Conservation (phyloP, 2,329 filamentous ascomycete species). For the Colletotrichum graminicola region DNA sequence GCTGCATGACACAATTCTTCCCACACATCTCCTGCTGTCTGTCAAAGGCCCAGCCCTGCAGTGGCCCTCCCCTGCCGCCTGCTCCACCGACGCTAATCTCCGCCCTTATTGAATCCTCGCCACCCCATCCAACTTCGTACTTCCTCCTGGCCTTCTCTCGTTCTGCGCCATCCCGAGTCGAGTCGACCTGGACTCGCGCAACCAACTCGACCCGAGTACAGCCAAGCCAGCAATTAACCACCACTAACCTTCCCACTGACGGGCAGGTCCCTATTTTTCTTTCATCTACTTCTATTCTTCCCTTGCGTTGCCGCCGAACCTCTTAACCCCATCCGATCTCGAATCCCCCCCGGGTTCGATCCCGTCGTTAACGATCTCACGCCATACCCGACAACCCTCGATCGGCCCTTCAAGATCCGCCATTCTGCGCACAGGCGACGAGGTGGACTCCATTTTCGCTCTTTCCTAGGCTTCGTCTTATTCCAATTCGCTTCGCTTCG, state of each 20-base stretch:
- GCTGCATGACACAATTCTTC: conserved; percentile 42
- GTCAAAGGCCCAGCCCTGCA: conserved; percentile 37
- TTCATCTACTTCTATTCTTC: conserved; percentile 37
- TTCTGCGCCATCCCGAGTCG: conserved; percentile 40
- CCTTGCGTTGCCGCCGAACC: conserved; percentile 3
- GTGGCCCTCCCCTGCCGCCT: conserved; percentile 25
- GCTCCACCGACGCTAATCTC: conserved; percentile 42
- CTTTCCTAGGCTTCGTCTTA: conserved; percentile 36
- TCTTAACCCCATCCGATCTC: conserved; percentile 43
- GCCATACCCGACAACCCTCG: conserved; percentile 42
- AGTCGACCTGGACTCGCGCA: conserved; percentile 41
- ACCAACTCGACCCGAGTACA: conserved; percentile 38
- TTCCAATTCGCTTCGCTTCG: conserved; percentile 40
- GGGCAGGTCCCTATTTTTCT: conserved; percentile 50
- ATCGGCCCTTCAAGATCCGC: conserved; percentile 14
- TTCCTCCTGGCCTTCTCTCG: conserved; percentile 35
- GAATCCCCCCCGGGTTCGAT: conserved; percentile 40
- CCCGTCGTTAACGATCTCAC: conserved; percentile 31
- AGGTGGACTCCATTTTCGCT: conserved; percentile 29
- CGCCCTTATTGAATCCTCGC: conserved; percentile 41
- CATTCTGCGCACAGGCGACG: conserved; percentile 15
- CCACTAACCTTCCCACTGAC: conserved; percentile 46
- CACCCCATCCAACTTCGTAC: conserved; percentile 38
- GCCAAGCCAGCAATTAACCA: conserved; percentile 33
- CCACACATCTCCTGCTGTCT: conserved; percentile 36